Evolutionary conservation across 75 land plant species (phyloP), one percentile per base, ranked within the genome.

Genomic region (Selaginella tamariscina): DNA sequence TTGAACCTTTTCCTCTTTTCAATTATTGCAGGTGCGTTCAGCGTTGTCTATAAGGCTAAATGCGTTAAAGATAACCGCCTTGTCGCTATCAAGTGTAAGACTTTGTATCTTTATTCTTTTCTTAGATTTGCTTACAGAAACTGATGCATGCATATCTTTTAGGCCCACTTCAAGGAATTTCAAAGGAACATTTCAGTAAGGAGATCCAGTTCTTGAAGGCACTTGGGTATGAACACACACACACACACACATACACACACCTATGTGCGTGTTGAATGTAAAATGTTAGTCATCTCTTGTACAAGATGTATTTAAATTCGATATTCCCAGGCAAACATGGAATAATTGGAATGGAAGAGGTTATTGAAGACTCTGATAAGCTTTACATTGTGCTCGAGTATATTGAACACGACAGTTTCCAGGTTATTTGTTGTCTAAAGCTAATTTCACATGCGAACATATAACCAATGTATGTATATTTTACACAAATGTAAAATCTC

Each of bases 371-470:
- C 69, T 72, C 71, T 11, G 72, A 67, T 32, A 65, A 66, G 5
- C 73, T 84, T 30, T 86, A 84, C 67, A 75, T 94, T 70, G 78
- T 94, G 69, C 71, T 94, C n/a, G 85, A 85, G 71, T 83, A 89
- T 72, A 79, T 87, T 59, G 86, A 94, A 56, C 91, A 89, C 79
- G 98, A 94, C 24, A 83, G 84, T 31, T 91, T 89, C 64, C 95
- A 94, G 96, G 98, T 89, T n/a, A n/a, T n/a, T n/a, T n/a, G n/a
- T n/a, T n/a, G n/a, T n/a, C n/a, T n/a, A n/a, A 70, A 67, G 54
- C 11, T 11, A 11, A 20, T 20, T 49, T 49, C 20, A 49, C 54
- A 11, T 11, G 54, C 18, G 11, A 49, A 49, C 54, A 49, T 20
- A 11, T 49, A 11, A n/a, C 20, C 54, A 49, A 11, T 11, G 54